Conservation (phyloP, 164 flowering plant species). For the Macadamia tetraphylla region DNA sequence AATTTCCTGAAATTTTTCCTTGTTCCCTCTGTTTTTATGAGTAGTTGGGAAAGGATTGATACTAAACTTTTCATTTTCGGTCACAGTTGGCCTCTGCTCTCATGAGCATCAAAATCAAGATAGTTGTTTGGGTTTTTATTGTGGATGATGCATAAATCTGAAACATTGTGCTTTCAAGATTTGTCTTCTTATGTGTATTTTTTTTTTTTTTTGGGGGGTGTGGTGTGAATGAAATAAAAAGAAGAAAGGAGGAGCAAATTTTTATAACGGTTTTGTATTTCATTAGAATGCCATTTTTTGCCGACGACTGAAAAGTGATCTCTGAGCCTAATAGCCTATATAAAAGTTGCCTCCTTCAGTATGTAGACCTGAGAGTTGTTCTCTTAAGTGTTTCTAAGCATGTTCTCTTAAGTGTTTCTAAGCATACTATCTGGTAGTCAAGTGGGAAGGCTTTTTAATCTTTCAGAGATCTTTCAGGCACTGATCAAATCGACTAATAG, state of each 20-base stretch:
- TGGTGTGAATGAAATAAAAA: no score
- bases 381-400: neutral
- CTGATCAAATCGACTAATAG: slow-evolving; percentile 83
- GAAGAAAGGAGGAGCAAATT: no score
- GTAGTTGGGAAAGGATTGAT: no score
- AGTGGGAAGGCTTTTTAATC: neutral
- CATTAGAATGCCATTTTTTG: neutral
- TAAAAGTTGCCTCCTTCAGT: neutral
- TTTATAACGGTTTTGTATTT: neutral
- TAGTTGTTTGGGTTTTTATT: no score
- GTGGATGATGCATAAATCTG: no score
- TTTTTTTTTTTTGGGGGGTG: no score
- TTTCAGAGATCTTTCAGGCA: slow-evolving; percentile 49
- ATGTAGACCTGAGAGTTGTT: neutral
- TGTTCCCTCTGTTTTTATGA: no score
- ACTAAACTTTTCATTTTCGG: no score
- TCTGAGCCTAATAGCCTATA: neutral
- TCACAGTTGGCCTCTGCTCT: neutral
- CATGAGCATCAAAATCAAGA: no score
- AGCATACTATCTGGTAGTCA: neutral
- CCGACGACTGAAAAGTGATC: neutral
- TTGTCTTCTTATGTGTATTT: no score
- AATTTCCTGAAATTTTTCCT: no score
- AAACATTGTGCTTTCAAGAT: no score
- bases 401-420: neutral